Conservation (phyloP, 1,139 yeast genomes). For the Komagataea norvegica region DNA sequence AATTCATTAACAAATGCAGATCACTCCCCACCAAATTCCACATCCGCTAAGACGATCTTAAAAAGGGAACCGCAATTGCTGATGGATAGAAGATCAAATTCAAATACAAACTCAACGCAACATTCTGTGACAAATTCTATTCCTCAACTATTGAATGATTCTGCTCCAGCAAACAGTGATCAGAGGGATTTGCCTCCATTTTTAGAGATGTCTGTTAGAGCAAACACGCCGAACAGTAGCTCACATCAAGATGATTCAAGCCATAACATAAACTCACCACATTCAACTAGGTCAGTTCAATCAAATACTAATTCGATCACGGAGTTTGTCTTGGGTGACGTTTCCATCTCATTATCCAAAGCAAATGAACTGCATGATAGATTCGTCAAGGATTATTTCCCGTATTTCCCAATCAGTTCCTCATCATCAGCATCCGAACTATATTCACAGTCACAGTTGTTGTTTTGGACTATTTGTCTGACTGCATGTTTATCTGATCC, state of each 20-base stretch:
- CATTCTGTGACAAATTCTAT: conserved; percentile 24
- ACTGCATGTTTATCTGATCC: conserved; percentile 87
- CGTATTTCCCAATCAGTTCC: conserved; percentile 74
- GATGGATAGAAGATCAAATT: conserved; percentile 27
- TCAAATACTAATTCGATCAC: conserved; percentile 32
- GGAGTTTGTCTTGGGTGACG: conserved; percentile 73
- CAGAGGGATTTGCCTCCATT: conserved; percentile 32
- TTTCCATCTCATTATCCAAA: conserved; percentile 55
- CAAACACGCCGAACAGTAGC: conserved; percentile 22
- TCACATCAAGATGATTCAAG: neutral
- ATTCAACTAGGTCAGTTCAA: conserved; percentile 27
- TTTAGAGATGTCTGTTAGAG: conserved; percentile 32
- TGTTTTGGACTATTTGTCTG: conserved; percentile 87
- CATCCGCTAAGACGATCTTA: conserved; percentile 28
- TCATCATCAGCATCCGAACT: conserved; percentile 71
- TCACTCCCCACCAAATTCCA: conserved; percentile 16
- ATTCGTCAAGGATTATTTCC: conserved; percentile 63
- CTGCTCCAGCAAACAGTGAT: conserved; percentile 33
- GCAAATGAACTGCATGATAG: conserved; percentile 70
- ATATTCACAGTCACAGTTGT: conserved; percentile 74
- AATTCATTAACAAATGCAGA: conserved; percentile 10
- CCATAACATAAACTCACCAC: conserved; percentile 11
- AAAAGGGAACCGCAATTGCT: conserved; percentile 34
- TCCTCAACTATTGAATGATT: conserved; percentile 35
- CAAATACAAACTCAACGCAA: conserved; percentile 23